Percentiles rank a stretch among this genome's conserved stretches.
Conservation (phyloP, 2,329 filamentous ascomycete genomes). For the Beauveria pseudobassiana region DNA sequence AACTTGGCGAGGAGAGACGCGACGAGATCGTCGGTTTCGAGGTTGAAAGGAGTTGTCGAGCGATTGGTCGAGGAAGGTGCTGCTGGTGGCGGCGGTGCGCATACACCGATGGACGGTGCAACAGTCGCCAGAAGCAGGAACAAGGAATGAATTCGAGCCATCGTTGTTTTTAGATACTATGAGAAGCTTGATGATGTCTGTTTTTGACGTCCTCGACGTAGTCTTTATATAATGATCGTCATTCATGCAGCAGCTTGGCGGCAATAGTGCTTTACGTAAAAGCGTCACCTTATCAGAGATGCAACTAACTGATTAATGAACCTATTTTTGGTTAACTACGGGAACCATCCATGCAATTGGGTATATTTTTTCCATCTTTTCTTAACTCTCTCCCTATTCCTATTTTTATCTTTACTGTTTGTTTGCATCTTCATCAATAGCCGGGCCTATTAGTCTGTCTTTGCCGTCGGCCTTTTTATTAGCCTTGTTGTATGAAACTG, state of each 20-base stretch:
- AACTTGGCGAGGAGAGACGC: constrained; percentile 22
- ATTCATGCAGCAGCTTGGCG: too few relatives aligned
- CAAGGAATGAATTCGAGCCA: background rate
- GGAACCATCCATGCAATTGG: too few relatives aligned
- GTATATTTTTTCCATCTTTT: too few relatives aligned
- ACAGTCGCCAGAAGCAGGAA: background rate
- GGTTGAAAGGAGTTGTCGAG: background rate
- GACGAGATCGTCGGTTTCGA: constrained; percentile 2
- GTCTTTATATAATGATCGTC: background rate
- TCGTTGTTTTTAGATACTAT: background rate
- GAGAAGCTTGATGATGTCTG: background rate
- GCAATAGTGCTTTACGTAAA: background rate
- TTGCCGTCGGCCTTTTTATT: too few relatives aligned
- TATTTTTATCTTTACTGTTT: too few relatives aligned
- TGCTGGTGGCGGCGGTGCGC: background rate
- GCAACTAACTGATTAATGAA: too few relatives aligned
- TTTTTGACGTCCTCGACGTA: background rate
- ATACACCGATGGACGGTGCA: background rate
- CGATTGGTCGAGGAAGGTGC: background rate
- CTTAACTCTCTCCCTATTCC: too few relatives aligned
- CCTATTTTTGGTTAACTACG: too few relatives aligned
- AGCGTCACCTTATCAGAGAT: background rate
- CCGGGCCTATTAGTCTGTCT: too few relatives aligned
- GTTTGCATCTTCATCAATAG: too few relatives aligned
- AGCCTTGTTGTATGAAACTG: too few relatives aligned